Conservation (phyloP, 495 filamentous ascomycete species). For the Aspergillus bertholletiae region DNA sequence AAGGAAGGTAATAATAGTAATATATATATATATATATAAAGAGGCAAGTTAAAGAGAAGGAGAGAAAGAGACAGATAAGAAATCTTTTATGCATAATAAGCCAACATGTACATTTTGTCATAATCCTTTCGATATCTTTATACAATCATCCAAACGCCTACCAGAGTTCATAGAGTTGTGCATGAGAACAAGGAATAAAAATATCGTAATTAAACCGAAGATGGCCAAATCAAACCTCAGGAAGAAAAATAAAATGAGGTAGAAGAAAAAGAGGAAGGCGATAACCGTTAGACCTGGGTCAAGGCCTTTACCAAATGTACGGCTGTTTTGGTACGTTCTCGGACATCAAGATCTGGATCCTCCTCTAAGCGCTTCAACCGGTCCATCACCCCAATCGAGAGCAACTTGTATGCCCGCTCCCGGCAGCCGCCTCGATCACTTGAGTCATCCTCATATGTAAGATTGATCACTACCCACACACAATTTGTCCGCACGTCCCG, state of each 20-base stretch:
- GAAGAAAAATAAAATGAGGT: background rate
- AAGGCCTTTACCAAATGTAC: constrained; percentile 57
- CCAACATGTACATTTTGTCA: background rate
- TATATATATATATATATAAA: no score
- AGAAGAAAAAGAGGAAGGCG: background rate
- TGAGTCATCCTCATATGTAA: constrained; percentile 74
- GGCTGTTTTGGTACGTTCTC: constrained; percentile 78
- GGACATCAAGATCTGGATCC: constrained; percentile 79
- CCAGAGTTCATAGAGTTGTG: background rate
- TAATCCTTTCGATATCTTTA: background rate
- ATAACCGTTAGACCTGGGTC: constrained; percentile 19
- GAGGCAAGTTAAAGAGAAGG: background rate
- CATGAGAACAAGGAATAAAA: background rate
- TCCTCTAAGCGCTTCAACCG: constrained; percentile 61
- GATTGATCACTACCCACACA: constrained; percentile 77
- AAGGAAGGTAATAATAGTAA: no score
- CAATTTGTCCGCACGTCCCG: constrained; percentile 69
- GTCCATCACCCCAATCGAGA: constrained; percentile 65
- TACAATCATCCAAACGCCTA: background rate
- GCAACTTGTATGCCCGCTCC: constrained; percentile 63
- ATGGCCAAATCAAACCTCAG: background rate
- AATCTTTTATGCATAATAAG: background rate
- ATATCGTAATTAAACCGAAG: background rate
- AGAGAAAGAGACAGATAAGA: background rate
- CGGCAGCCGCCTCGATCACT: constrained; percentile 57